phyloP scores from a whole-genome alignment of 179 eudicot genomes.

The Carnegiea gigantea region DNA sequence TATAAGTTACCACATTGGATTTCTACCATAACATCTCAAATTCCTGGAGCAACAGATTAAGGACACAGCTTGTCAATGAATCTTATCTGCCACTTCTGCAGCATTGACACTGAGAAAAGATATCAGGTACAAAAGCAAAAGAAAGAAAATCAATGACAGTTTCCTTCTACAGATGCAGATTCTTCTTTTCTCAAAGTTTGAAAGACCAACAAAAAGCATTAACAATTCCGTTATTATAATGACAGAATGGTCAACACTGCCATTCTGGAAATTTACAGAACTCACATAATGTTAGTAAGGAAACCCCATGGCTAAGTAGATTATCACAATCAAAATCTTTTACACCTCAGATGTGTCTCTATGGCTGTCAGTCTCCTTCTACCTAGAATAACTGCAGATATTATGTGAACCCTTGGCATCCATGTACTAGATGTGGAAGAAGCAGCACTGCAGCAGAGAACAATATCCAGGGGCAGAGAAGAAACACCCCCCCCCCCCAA shows the following conservation, averaged over 20 bases:
- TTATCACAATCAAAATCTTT: neutral
- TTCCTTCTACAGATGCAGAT: too few species aligned
- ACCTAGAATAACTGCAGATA: too few species aligned
- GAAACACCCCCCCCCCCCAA: too few species aligned
- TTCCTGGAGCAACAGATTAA: neutral
- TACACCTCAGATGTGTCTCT: neutral
- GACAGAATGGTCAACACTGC: neutral
- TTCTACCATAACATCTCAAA: neutral
- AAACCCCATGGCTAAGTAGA: neutral
- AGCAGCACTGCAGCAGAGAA: too few species aligned
- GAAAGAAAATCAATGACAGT: neutral
- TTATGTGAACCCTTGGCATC: too few species aligned
- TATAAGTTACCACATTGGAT: neutral
- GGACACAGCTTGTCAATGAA: neutral
- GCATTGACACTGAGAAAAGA: neutral
- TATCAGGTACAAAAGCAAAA: neutral
- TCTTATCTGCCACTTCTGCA: neutral
- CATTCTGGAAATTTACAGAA: neutral
- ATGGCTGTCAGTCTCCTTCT: neutral
- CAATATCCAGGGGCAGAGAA: too few species aligned
- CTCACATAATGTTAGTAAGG: neutral
- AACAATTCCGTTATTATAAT: too few species aligned
- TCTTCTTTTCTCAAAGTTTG: too few species aligned
- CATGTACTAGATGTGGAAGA: too few species aligned
- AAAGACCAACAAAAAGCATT: too few species aligned